Conservation (phyloP, 2,329 filamentous ascomycete species). For the Tolypocladium amazonense region DNA sequence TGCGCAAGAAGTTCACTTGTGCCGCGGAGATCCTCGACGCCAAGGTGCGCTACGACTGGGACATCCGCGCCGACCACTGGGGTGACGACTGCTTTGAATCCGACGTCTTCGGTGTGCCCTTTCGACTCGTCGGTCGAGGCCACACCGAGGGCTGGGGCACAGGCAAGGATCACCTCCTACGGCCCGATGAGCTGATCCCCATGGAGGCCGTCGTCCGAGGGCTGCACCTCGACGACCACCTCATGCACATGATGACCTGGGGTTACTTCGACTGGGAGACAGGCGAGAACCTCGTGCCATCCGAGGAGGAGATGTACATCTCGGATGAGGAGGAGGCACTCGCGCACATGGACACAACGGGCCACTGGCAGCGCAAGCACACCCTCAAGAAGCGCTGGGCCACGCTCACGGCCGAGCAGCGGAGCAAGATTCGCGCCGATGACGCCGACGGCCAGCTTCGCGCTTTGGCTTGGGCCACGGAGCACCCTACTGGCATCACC, state of each 20-base stretch:
- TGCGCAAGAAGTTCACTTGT: constrained; percentile 39
- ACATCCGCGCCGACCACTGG: constrained; percentile 22
- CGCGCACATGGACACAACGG: constrained; percentile 18
- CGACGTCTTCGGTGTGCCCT: constrained; percentile 39
- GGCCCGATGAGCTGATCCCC: constrained; percentile 49
- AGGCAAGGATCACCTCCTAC: constrained; percentile 33
- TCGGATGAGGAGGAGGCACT: constrained; percentile 31
- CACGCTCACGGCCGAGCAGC: constrained; percentile 23
- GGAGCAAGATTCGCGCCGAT: constrained; percentile 24
- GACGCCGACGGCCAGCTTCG: constrained; percentile 24
- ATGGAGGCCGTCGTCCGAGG: constrained; percentile 42
- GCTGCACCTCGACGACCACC: constrained; percentile 40
- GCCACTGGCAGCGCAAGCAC: constrained; percentile 34
- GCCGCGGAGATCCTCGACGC: constrained; percentile 42
- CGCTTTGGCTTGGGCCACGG: constrained; percentile 21
- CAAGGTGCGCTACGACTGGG: constrained; percentile 47
- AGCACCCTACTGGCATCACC: constrained; percentile 9
- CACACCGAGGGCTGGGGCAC: constrained; percentile 47
- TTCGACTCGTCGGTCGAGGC: constrained; percentile 38
- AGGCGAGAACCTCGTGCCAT: constrained; percentile 39
- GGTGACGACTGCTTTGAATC: constrained; percentile 8
- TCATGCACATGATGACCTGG: constrained; percentile 49
- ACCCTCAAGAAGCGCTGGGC: constrained; percentile 33
- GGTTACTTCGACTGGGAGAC: constrained; percentile 47
- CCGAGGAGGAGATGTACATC: constrained; percentile 39